A percentile compares a stretch with the other conserved stretches of the same genome.
phyloP scores from a whole-genome alignment of 2,329 filamentous ascomycete genomes.

The Arthroderma sp. region DNA sequence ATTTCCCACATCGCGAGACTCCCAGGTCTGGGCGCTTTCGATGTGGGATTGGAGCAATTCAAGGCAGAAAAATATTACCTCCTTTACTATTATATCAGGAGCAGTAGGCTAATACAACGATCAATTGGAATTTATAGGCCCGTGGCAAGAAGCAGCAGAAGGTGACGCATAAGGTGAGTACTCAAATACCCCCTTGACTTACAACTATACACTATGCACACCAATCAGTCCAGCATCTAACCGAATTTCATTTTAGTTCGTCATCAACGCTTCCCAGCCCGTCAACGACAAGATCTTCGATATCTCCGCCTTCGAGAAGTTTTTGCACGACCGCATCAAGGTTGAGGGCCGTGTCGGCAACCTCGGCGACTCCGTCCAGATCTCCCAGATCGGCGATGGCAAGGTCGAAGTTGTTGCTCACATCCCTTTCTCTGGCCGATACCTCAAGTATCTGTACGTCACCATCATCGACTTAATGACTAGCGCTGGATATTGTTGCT shows the following conservation, averaged over 20 bases:
- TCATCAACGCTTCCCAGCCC: slow-evolving; percentile 98
- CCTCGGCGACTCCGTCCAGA: slow-evolving; percentile 83
- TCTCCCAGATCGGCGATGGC: slow-evolving; percentile 84
- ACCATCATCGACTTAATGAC: not conserved
- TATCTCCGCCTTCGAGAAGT: slow-evolving; percentile 96
- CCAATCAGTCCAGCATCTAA: not conserved
- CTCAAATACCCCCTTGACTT: not conserved
- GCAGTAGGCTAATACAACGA: slow-evolving; percentile 88
- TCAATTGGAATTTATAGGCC: slow-evolving; percentile 31
- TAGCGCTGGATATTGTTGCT: not conserved
- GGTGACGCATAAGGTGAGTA: slow-evolving; percentile 36
- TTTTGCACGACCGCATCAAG: slow-evolving; percentile 99
- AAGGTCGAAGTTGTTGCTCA: slow-evolving; percentile 97
- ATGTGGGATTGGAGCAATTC: slow-evolving; percentile 5
- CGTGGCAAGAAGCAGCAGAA: slow-evolving; percentile 32
- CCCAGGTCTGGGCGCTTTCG: not conserved
- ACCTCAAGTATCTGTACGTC: slow-evolving; percentile 97
- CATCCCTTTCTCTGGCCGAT: slow-evolving; percentile 95
- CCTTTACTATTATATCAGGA: slow-evolving; percentile 23
- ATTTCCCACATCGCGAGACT: slow-evolving; percentile 14
- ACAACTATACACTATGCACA: not conserved
- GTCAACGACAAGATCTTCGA: slow-evolving; percentile 99
- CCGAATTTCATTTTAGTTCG: slow-evolving; percentile 49
- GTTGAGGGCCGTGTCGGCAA: slow-evolving; percentile 96
- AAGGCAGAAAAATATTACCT: slow-evolving; percentile 3